phyloP scores from a whole-genome alignment of 257 asterid species.

The Cinchona pubescens region DNA sequence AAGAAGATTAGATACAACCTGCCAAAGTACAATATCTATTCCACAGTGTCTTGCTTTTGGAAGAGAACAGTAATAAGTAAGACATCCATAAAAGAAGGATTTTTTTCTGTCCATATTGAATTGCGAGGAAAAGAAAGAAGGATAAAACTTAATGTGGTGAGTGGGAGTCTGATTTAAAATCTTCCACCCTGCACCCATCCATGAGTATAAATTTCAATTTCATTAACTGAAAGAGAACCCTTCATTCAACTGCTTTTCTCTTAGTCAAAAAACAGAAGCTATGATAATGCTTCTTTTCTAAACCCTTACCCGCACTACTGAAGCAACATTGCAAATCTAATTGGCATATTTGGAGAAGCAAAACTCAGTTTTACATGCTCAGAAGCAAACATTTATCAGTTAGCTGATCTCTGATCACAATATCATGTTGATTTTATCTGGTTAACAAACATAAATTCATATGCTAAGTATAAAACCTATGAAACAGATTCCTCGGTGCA shows the following conservation, averaged over 20 bases:
- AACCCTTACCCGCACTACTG: background rate
- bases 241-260: background rate
- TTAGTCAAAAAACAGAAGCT: background rate
- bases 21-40: too few relatives aligned
- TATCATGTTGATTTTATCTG: background rate
- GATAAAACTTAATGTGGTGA: too few relatives aligned
- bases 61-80: too few relatives aligned
- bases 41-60: too few relatives aligned
- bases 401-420: background rate
- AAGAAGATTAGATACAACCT: too few relatives aligned
- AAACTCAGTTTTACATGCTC: background rate
- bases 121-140: too few relatives aligned
- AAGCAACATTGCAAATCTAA: background rate
- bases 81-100: too few relatives aligned
- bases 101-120: too few relatives aligned
- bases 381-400: background rate
- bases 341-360: background rate
- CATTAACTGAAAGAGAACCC: background rate
- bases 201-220: too few relatives aligned
- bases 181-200: too few relatives aligned
- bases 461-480: background rate
- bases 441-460: background rate
- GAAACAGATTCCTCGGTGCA: background rate
- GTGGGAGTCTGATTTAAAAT: too few relatives aligned
- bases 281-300: background rate